These are phyloP conservation scores for Populus nigra DNA, from an alignment of 345 rosid species.

Conservation along the genomic window DNA sequence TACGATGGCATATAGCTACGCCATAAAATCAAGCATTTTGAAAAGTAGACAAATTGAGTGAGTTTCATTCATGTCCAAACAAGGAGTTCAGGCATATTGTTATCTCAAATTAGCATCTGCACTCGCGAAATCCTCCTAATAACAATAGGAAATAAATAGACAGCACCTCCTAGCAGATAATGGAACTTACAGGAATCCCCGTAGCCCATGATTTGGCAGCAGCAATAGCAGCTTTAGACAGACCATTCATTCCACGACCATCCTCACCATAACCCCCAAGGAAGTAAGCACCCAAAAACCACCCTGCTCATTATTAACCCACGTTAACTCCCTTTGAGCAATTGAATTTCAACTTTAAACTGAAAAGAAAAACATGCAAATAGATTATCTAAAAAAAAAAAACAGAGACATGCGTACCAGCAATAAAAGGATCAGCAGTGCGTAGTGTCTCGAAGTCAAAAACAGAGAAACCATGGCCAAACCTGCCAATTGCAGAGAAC, in stretches of 20 bases:
- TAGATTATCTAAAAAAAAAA: not conserved
- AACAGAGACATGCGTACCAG: slow-evolving; percentile 45
- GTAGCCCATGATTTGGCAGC: slow-evolving; percentile 80
- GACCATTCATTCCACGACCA: slow-evolving; percentile 80
- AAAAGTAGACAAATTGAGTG: not conserved
- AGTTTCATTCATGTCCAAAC: not conserved
- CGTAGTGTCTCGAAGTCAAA: slow-evolving; percentile 64
- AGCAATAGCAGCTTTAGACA: slow-evolving; percentile 61
- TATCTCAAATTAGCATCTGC: not conserved
- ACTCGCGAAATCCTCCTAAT: not conserved
- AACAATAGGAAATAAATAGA: not conserved
- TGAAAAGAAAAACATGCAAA: not conserved
- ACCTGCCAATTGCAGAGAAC: slow-evolving; percentile 88
- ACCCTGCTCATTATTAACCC: slow-evolving; percentile 46
- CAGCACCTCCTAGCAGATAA: not conserved
- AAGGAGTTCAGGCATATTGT: not conserved
- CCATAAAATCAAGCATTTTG: not conserved
- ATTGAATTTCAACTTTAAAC: not conserved
- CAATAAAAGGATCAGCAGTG: slow-evolving; percentile 92
- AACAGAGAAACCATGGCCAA: slow-evolving; percentile 74
- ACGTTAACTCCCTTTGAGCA: not conserved
- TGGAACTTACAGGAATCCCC: slow-evolving; percentile 70
- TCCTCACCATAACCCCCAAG: slow-evolving; percentile 84
- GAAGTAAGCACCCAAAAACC: slow-evolving; percentile 93
- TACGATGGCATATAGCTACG: not conserved